A percentile compares a stretch with the other conserved stretches of the same genome.
Conservation (phyloP, 176 grass and related monocot genomes). For the Cenchrus purpureus region DNA sequence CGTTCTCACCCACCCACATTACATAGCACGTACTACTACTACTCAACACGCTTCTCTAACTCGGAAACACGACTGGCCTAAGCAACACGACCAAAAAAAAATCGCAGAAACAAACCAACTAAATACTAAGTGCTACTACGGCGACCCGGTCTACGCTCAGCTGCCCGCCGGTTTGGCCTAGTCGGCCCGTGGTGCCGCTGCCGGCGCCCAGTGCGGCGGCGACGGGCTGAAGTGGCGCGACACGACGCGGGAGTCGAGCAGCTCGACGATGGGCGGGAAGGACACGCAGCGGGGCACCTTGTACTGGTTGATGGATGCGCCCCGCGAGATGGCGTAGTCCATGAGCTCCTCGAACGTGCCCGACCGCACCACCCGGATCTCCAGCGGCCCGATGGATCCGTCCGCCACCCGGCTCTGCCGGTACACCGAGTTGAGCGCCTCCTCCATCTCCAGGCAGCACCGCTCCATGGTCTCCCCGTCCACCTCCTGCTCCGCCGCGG, state of each 20-base stretch:
- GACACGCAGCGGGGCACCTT: slow-evolving; percentile 73
- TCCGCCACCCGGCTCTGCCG: slow-evolving; percentile 60
- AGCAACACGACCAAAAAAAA: slow-evolving; percentile 2
- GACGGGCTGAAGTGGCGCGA: slow-evolving; percentile 62
- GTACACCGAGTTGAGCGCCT: slow-evolving; percentile 64
- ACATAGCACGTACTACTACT: slow-evolving; percentile 12
- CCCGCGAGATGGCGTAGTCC: slow-evolving; percentile 71
- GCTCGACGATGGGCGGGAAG: slow-evolving; percentile 67
- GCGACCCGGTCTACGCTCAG: background rate
- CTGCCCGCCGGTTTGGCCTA: background rate
- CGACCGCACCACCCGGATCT: slow-evolving; percentile 58
- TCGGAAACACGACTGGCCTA: slow-evolving; percentile 11
- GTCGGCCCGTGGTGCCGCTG: background rate
- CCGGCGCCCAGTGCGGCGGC: slow-evolving; percentile 51
- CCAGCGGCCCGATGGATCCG: slow-evolving; percentile 62
- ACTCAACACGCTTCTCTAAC: background rate
- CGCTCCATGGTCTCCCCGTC: slow-evolving; percentile 31
- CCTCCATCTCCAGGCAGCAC: slow-evolving; percentile 75
- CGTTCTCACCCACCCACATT: slow-evolving; percentile 33
- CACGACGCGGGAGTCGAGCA: slow-evolving; percentile 68
- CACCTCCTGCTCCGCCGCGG: background rate
- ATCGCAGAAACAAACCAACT: background rate
- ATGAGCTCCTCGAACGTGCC: slow-evolving; percentile 86
- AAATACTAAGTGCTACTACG: background rate
- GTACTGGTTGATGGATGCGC: slow-evolving; percentile 85